A percentile compares a stretch with the other conserved stretches of the same genome.
Evolutionary conservation across 768 basidiomycete genomes (phyloP).

Genomic region (Leccinum variicolor): DNA sequence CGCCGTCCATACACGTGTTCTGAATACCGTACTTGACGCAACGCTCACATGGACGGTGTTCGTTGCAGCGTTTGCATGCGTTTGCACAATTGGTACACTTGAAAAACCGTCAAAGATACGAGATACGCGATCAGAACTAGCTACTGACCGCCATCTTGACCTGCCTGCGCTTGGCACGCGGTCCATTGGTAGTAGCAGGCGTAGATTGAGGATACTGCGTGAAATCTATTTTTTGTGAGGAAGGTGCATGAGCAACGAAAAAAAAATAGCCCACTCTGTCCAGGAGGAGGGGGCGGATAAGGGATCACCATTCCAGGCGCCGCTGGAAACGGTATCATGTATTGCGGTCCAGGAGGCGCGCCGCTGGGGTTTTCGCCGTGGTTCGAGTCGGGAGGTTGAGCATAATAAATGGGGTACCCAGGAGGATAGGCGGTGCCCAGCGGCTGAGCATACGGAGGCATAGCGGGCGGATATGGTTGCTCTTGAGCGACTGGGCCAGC

Average conservation of each 20-base stretch:
- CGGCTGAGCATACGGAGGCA: conserved; percentile 27
- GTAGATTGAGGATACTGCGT: conserved; percentile 29
- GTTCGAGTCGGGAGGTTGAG: conserved; percentile 25
- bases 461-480: conserved; percentile 24
- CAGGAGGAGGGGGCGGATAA: conserved; percentile 38
- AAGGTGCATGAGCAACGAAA: background rate
- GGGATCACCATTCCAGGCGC: conserved; percentile 44
- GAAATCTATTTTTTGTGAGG: conserved; percentile 26
- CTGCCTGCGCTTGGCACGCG: conserved; percentile 47
- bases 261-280: conserved; percentile 31
- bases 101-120: background rate
- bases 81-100: conserved; percentile 57
- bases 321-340: conserved; percentile 37
- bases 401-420: conserved; percentile 33
- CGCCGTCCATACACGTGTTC: conserved; percentile 54
- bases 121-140: background rate
- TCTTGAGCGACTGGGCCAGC: conserved; percentile 36
- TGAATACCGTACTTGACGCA: conserved; percentile 62
- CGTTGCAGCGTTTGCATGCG: conserved; percentile 57
- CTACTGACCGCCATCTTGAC: conserved; percentile 56
- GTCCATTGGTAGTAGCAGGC: conserved; percentile 22
- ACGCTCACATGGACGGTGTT: conserved; percentile 58
- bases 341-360: conserved; percentile 28
- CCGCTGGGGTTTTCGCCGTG: conserved; percentile 34
- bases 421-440: conserved; percentile 30